Evolutionary conservation across 352 stramenopile species (phyloP).

Genomic region (Thraustotheca clavata): DNA sequence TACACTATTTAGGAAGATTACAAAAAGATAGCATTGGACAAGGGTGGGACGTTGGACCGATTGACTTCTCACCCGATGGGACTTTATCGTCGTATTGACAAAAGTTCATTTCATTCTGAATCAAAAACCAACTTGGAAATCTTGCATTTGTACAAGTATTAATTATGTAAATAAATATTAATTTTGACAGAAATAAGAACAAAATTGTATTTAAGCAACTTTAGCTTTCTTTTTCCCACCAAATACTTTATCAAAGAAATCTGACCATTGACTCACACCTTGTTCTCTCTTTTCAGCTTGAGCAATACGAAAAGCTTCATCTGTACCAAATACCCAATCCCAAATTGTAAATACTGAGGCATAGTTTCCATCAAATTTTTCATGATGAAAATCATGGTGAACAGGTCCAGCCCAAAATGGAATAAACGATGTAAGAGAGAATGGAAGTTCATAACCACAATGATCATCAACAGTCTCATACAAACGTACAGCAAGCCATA

Average conservation of each 20-base stretch:
- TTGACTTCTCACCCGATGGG: no score
- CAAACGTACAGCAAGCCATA: conserved; percentile 22
- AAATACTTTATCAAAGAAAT: conserved; percentile 16
- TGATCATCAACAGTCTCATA: conserved; percentile 23
- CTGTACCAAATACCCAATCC: conserved; percentile 22
- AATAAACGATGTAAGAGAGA: conserved; percentile 12
- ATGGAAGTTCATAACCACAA: conserved; percentile 22
- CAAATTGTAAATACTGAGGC: conserved; percentile 23
- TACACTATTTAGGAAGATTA: no score
- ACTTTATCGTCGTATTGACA: no score
- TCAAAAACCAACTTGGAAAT: background rate
- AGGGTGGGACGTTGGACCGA: no score
- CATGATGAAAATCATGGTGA: conserved; percentile 23
- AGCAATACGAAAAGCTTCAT: conserved; percentile 7
- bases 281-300: background rate
- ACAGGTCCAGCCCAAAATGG: conserved; percentile 22
- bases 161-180: background rate
- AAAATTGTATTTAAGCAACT: conserved; percentile 1
- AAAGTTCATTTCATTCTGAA: no score
- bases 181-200: no score
- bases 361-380: conserved; percentile 25
- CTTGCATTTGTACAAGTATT: background rate
- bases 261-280: conserved; percentile 6
- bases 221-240: conserved; percentile 1
- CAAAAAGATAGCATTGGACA: no score